phyloP scores from a whole-genome alignment of 1,139 yeast species.

The Zygosaccharomyces pseudobailii region DNA sequence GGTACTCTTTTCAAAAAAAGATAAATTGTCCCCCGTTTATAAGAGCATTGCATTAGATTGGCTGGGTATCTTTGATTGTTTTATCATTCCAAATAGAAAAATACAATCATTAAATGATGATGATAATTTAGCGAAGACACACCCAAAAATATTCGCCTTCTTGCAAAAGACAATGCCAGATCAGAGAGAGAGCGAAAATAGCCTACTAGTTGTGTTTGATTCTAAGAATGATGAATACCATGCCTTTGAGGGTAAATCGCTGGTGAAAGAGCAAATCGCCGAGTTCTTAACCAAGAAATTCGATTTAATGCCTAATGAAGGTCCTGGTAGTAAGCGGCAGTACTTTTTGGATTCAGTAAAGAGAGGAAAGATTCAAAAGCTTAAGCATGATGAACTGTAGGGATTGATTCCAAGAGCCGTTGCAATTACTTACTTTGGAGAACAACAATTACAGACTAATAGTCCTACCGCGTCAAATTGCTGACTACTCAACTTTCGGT shows the following conservation, averaged over 20 bases:
- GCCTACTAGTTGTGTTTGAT: conserved; percentile 24
- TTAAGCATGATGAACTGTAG: conserved; percentile 10
- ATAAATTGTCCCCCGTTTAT: conserved; percentile 53
- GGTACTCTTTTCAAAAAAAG: conserved; percentile 44
- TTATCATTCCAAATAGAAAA: conserved; percentile 17
- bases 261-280: conserved; percentile 21
- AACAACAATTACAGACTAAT: too few species aligned
- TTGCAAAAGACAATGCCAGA: conserved; percentile 12
- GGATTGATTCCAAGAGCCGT: too few species aligned
- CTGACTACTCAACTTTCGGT: too few species aligned
- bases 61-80: conserved; percentile 43
- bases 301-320: conserved; percentile 24
- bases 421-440: too few species aligned
- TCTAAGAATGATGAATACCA: conserved; percentile 16
- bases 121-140: conserved; percentile 2
- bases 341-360: conserved; percentile 17
- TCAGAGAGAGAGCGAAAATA: conserved; percentile 12
- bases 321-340: conserved; percentile 29
- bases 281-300: conserved; percentile 17
- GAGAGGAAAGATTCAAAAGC: conserved; percentile 12
- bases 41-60: conserved; percentile 77
- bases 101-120: conserved; percentile 4
- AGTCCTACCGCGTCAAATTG: fast-evolving
- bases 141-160: conserved; percentile 17
- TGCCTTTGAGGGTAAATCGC: conserved; percentile 14